Evolutionary conservation across 1,284 basidiomycete genomes (phyloP).

Genomic region (Cutaneotrichosporon mucoides): DNA sequence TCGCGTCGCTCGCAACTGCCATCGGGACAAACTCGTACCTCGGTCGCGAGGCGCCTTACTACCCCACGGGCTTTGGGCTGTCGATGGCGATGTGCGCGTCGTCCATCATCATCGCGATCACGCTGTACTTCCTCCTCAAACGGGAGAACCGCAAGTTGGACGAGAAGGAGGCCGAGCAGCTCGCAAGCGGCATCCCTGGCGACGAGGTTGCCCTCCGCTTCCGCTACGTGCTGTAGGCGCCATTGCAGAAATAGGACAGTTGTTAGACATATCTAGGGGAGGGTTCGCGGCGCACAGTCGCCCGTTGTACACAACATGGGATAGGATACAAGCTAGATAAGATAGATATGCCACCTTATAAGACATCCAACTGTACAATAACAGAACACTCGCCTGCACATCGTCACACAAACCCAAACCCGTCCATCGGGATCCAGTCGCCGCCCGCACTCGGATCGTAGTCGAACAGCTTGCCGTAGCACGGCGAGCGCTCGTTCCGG

Average conservation of each 20-base stretch:
- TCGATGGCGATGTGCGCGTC: slow-evolving; percentile 17
- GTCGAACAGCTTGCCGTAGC: slow-evolving; percentile 46
- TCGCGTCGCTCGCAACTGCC: slow-evolving; percentile 17
- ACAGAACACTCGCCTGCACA: too few relatives aligned
- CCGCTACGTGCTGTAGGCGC: not conserved
- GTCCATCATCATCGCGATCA: slow-evolving; percentile 7
- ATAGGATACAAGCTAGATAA: too few relatives aligned
- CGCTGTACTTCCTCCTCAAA: slow-evolving; percentile 4
- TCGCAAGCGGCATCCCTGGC: not conserved
- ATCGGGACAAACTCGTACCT: slow-evolving; percentile 26
- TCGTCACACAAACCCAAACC: too few relatives aligned
- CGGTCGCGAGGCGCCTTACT: slow-evolving; percentile 11
- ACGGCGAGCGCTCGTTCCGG: slow-evolving; percentile 29
- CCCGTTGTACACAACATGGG: too few relatives aligned
- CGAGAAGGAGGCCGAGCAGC: not conserved
- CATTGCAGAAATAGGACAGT: too few relatives aligned
- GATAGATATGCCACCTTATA: too few relatives aligned
- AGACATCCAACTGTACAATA: too few relatives aligned
- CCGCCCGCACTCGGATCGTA: slow-evolving; percentile 13
- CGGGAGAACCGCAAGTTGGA: slow-evolving; percentile 10
- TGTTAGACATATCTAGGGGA: too few relatives aligned
- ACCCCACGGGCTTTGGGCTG: slow-evolving; percentile 17
- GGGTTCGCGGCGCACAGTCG: too few relatives aligned
- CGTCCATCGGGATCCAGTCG: not conserved
- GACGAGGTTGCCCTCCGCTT: not conserved